Evolutionary conservation across 73 alveolate species (phyloP).

Genomic region (Paramecium caudatum): DNA sequence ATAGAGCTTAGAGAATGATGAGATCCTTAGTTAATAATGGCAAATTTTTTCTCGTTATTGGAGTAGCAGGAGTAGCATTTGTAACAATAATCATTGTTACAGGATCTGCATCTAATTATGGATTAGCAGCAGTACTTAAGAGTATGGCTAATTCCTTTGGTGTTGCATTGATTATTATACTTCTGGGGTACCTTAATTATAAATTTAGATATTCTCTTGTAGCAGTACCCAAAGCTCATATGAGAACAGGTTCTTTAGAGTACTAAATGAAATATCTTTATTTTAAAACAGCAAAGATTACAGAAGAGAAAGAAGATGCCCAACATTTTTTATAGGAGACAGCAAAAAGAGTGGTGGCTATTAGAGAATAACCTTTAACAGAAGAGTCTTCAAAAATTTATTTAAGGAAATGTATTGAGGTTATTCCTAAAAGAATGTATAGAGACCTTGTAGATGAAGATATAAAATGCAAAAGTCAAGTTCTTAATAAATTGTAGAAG

Average conservation of each 20-base stretch:
- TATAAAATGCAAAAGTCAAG: neutral
- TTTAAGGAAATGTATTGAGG: neutral
- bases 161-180: constrained; percentile 52
- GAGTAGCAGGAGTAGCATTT: constrained; percentile 51
- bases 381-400: neutral
- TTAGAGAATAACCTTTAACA: neutral
- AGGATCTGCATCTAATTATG: constrained; percentile 62
- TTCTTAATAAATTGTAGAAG: neutral
- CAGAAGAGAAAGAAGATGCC: constrained; percentile 68
- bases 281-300: constrained; percentile 69
- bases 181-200: constrained; percentile 31
- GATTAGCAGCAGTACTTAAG: constrained; percentile 53
- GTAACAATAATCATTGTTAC: constrained; percentile 35
- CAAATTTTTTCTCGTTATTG: constrained; percentile 57
- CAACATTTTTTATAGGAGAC: constrained; percentile 10
- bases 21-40: constrained; percentile 57
- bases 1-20: neutral
- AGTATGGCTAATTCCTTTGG: constrained; percentile 77
- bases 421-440: constrained; percentile 7
- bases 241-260: constrained; percentile 59
- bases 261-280: constrained; percentile 72
- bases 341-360: neutral
- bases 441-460: neutral
- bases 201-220: constrained; percentile 64
- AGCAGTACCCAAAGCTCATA: constrained; percentile 76